A percentile compares a stretch with the other conserved stretches of the same genome.
These are phyloP conservation scores for Crassisporium funariophilum DNA, from an alignment of 768 basidiomycete genomes.

Conservation along the genomic window DNA sequence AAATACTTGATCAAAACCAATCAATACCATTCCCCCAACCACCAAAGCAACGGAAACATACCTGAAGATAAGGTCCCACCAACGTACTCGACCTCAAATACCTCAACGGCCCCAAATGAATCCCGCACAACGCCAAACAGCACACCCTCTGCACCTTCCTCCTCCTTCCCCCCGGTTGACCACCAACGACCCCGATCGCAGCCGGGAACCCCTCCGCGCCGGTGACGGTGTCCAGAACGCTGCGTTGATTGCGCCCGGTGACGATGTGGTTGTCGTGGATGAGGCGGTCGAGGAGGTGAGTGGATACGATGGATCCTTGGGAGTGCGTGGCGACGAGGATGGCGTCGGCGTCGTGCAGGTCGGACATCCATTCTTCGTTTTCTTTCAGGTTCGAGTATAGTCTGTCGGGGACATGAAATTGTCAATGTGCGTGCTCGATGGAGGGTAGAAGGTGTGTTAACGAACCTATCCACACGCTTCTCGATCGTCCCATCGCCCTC, in stretches of 20 bases:
- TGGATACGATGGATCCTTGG: constrained; percentile 92
- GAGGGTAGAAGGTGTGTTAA: constrained; percentile 5
- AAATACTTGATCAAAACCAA: constrained; percentile 59
- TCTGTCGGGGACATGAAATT: constrained; percentile 37
- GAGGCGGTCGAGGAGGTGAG: constrained; percentile 82
- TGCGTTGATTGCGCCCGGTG: constrained; percentile 6
- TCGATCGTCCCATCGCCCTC: constrained; percentile 95
- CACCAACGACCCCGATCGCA: constrained; percentile 26
- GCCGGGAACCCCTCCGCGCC: constrained; percentile 35
- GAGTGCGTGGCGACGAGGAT: constrained; percentile 93
- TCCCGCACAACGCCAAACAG: constrained; percentile 80
- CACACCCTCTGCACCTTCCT: constrained; percentile 64
- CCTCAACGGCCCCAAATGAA: constrained; percentile 79
- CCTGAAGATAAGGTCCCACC: constrained; percentile 80
- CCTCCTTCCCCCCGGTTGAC: constrained; percentile 6
- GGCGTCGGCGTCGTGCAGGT: constrained; percentile 80
- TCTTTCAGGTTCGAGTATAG: constrained; percentile 63
- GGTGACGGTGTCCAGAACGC: constrained; percentile 14
- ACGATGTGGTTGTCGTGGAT: constrained; percentile 77
- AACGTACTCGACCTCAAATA: constrained; percentile 78
- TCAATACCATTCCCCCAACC: neutral
- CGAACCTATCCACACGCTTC: constrained; percentile 74
- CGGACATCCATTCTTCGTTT: constrained; percentile 74
- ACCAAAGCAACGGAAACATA: constrained; percentile 25
- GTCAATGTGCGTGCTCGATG: neutral